Evolutionary conservation across 83 land plant genomes (phyloP).

Genomic region (Isoetes engelmannii): DNA sequence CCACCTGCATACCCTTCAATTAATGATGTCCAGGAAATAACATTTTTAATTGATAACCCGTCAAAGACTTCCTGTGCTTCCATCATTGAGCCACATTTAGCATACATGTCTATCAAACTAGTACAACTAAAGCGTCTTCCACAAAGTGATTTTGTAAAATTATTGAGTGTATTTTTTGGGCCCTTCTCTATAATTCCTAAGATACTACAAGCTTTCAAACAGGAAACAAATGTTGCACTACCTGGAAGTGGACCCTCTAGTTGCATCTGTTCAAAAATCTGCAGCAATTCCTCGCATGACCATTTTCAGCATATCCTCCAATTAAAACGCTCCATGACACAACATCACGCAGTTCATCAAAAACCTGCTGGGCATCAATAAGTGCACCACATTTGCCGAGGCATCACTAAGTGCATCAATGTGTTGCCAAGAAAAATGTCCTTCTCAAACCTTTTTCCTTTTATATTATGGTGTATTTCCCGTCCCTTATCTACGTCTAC

Average conservation of each 20-base stretch:
- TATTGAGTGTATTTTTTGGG: conserved; percentile 31
- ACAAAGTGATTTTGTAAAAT: conserved; percentile 25
- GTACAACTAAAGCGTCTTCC: conserved; percentile 30
- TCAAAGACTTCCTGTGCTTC: conserved; percentile 8
- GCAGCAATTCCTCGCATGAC: conserved; percentile 2
- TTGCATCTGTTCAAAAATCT: not conserved
- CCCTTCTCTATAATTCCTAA: conserved; percentile 10
- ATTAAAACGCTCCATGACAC: conserved; percentile 10
- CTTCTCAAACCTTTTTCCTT: too few species aligned
- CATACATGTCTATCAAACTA: conserved; percentile 29
- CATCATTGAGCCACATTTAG: not conserved
- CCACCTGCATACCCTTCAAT: not conserved
- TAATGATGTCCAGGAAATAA: conserved; percentile 4
- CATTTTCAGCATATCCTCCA: conserved; percentile 10
- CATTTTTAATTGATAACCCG: not conserved
- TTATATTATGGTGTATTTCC: too few species aligned
- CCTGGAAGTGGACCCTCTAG: conserved; percentile 10
- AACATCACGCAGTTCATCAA: not conserved
- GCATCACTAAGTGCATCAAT: not conserved
- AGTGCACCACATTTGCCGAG: not conserved
- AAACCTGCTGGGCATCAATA: not conserved
- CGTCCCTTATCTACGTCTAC: too few species aligned
- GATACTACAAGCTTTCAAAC: conserved; percentile 25
- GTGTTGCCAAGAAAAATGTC: too few species aligned
- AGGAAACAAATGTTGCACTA: conserved; percentile 14